Percentiles rank a stretch among this genome's conserved stretches.
phyloP scores from a whole-genome alignment of 805 yeast genomes.

The Maudiozyma barnettii region DNA sequence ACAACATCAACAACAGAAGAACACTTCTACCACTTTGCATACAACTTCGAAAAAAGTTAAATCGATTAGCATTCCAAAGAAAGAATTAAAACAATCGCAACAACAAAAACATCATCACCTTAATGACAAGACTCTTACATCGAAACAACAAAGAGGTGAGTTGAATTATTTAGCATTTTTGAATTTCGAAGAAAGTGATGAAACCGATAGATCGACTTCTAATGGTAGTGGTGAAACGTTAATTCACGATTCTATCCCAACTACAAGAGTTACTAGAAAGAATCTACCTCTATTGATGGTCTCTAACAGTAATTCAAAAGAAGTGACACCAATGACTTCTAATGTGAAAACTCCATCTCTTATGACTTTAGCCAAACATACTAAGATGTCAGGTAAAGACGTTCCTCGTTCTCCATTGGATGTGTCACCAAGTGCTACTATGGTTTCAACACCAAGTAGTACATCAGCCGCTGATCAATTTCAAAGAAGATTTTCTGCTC shows the following conservation, averaged over 20 bases:
- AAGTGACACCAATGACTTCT: not conserved
- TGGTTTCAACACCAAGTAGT: constrained; percentile 5
- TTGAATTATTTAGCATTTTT: constrained; percentile 5
- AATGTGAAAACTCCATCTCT: not conserved
- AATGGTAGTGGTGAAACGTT: constrained; percentile 1
- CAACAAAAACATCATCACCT: not conserved
- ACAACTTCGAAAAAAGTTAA: not conserved
- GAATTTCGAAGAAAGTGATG: constrained; percentile 4
- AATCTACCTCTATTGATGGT: constrained; percentile 1
- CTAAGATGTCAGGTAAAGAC: not conserved
- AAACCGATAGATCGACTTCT: constrained; percentile 1
- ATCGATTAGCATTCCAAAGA: not conserved
- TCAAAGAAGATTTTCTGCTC: constrained; percentile 2
- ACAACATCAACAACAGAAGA: not conserved
- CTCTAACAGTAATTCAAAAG: not conserved
- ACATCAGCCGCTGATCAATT: not conserved
- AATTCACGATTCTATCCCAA: not conserved
- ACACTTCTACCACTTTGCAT: not conserved
- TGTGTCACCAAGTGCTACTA: constrained; percentile 6
- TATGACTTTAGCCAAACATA: not conserved
- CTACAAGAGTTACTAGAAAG: not conserved
- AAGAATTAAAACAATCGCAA: not conserved
- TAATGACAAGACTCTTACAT: not conserved
- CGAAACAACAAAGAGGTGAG: not conserved
- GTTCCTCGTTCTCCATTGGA: constrained; percentile 2